Base-by-base conservation (phyloP, 148 eudicot species). In the Heliosperma pusillum region DNA sequence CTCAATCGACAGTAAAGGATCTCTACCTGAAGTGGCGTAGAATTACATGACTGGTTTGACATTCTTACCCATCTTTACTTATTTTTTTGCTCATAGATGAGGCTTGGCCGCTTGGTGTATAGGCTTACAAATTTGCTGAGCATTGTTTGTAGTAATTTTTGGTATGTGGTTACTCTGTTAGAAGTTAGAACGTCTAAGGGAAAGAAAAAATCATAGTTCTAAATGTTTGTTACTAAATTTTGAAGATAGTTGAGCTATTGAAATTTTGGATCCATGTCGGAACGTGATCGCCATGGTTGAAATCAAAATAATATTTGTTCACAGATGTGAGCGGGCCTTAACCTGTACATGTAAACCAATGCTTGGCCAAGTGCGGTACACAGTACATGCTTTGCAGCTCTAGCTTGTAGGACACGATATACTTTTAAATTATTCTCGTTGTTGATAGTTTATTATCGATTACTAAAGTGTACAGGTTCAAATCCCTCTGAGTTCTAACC, bases 1-100 rank as follows among this genome's bases (percentile, higher is more conserved):
- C 58, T 83, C 86, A 20, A 80, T 91, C 4, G 89, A 89, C 73
- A 82, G 83, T 66, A 87, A 87, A 68, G 80, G 81, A 29, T 85
- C 92, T 57, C 83, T 87, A 59, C 85, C 76, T n/a, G 65, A 88
- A 77, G 80, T 53, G 50, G 78, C 87, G 72, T 77, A 65, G 69
- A 22, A 27, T 70, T 20, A 45, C 65, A 24, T 42, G 8, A 45
- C 69, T 27, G 25, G 53, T 11, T 20, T 24, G 45, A 71, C 66
- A 71, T 73, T 81, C 73, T 77, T 68, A 62, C 77, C 80, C 74
- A 67, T 73, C 77, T 25, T 20, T 26, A 45, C 24, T 56, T 58
- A 4, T 61, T 66, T 66, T 44, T 26, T 10, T 15, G 29, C 29
- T 57, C 57, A 30, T 79, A 47, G 73, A 71, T 76, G 77, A 74